These are phyloP conservation scores for Verruconis gallopava DNA, from an alignment of 2,329 filamentous ascomycete genomes.

Conservation along the genomic window DNA sequence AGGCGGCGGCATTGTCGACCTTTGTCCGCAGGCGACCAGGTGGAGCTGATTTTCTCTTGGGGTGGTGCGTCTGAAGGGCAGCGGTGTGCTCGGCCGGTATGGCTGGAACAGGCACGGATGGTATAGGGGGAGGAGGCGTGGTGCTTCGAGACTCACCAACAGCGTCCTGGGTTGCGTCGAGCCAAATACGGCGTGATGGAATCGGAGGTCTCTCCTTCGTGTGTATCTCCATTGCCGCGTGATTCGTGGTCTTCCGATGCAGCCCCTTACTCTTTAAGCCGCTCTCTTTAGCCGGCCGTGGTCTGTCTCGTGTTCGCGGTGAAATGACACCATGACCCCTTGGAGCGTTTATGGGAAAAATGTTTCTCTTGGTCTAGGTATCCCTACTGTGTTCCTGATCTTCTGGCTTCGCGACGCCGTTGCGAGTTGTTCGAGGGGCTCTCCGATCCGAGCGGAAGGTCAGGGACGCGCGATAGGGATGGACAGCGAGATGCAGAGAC, in stretches of 20 bases:
- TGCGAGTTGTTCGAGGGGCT: too few species aligned
- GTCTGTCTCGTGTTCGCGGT: too few species aligned
- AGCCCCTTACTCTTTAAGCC: too few species aligned
- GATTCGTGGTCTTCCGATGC: neutral
- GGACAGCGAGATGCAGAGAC: too few species aligned
- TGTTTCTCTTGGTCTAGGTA: too few species aligned
- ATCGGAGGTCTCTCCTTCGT: conserved; percentile 7
- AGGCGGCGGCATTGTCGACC: neutral
- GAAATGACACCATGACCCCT: too few species aligned
- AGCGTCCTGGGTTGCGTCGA: neutral
- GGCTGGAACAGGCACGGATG: neutral
- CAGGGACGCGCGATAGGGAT: too few species aligned
- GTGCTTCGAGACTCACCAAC: neutral
- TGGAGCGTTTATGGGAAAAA: too few species aligned
- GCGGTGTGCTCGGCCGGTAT: neutral
- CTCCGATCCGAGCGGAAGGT: too few species aligned
- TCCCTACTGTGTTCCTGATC: too few species aligned
- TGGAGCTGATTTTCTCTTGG: neutral
- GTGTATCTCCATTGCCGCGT: neutral
- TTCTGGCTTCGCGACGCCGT: too few species aligned
- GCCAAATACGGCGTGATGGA: conserved; percentile 6
- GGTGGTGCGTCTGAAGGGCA: neutral
- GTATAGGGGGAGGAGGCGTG: neutral
- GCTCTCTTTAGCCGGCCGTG: too few species aligned
- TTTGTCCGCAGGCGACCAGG: neutral